Conservation (phyloP, 805 yeast species). For the Yarrowia osloensis region DNA sequence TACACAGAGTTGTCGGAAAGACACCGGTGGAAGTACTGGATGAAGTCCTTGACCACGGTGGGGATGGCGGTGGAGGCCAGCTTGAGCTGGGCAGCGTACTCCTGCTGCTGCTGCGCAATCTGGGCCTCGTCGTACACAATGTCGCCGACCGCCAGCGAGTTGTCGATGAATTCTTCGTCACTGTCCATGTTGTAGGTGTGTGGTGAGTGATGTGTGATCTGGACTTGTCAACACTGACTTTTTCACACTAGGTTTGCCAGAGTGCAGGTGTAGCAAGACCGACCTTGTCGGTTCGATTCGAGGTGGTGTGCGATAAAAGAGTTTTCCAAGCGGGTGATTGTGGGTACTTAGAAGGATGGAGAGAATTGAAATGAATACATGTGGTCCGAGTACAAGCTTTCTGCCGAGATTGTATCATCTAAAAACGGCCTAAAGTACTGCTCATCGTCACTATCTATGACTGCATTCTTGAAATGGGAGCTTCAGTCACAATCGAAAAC, state of each 20-base stretch:
- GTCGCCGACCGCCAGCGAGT: slow-evolving; percentile 29
- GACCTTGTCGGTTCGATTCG: not conserved
- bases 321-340: no score
- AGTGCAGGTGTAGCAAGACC: not conserved
- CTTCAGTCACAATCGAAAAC: no score
- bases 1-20: slow-evolving; percentile 48
- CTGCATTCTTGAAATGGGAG: no score
- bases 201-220: no score
- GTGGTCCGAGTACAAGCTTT: no score
- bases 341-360: no score
- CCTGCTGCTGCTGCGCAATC: slow-evolving; percentile 41
- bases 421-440: no score
- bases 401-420: no score
- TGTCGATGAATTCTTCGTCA: slow-evolving; percentile 31
- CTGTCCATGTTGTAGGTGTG: slow-evolving; percentile 18
- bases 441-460: no score
- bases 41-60: slow-evolving; percentile 49
- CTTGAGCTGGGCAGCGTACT: slow-evolving; percentile 37
- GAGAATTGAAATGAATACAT: no score
- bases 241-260: slow-evolving; percentile 1
- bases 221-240: not conserved
- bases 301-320: no score
- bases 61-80: slow-evolving; percentile 43
- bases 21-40: slow-evolving; percentile 48
- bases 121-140: slow-evolving; percentile 41